Percentiles rank a stretch among this genome's conserved stretches.
Evolutionary conservation across 768 basidiomycete genomes (phyloP).

Genomic region (Podaxis pistillaris): DNA sequence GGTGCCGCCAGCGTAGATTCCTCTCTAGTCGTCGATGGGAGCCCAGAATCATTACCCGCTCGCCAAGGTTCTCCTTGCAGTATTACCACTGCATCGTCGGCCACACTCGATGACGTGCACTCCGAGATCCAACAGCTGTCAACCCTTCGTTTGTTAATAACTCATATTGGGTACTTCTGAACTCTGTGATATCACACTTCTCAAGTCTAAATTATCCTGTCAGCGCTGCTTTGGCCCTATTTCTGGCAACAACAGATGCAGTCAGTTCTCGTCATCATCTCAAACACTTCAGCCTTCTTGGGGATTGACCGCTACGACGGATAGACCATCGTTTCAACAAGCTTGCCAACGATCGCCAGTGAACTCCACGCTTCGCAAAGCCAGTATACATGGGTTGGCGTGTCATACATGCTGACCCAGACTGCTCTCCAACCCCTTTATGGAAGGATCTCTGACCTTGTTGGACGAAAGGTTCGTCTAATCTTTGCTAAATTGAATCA

Average conservation of each 20-base stretch:
- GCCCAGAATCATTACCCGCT: neutral
- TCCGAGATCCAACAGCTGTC: constrained; percentile 38
- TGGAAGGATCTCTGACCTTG: constrained; percentile 74
- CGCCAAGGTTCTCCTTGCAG: constrained; percentile 25
- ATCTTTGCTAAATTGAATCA: neutral
- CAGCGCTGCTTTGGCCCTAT: constrained; percentile 77
- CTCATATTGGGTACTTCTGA: constrained; percentile 63
- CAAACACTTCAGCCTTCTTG: neutral
- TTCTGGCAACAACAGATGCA: constrained; percentile 85
- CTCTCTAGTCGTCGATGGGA: neutral
- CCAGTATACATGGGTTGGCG: constrained; percentile 86
- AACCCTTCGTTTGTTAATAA: constrained; percentile 53
- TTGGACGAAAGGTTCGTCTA: constrained; percentile 68
- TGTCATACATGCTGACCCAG: constrained; percentile 83
- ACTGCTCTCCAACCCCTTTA: constrained; percentile 85
- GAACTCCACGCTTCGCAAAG: constrained; percentile 64
- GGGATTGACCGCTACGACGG: neutral
- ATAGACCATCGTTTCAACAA: constrained; percentile 76
- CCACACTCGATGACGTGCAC: constrained; percentile 26
- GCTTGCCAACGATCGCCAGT: constrained; percentile 75
- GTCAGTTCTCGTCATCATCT: constrained; percentile 39
- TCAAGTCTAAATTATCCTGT: constrained; percentile 6
- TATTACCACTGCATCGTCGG: constrained; percentile 29
- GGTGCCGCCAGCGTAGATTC: neutral
- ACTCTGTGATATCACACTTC: constrained; percentile 13